Evolutionary conservation across 202 grass and related monocot species (phyloP).

Genomic region (Digitaria exilis): DNA sequence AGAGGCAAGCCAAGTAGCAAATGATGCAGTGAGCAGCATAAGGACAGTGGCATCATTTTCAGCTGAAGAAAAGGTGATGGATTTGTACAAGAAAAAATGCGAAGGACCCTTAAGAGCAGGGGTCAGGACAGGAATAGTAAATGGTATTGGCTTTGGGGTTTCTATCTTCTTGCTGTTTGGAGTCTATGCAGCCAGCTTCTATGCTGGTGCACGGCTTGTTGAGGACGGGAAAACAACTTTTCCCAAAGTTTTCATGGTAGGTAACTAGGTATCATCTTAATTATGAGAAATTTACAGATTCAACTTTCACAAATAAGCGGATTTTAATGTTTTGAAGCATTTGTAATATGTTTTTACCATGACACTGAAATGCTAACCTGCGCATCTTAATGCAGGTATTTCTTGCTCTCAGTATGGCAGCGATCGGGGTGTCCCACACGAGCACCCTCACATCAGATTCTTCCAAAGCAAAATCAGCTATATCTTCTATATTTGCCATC

Average conservation of each 20-base stretch:
- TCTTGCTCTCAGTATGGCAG: constrained; percentile 92
- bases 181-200: constrained; percentile 75
- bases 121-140: constrained; percentile 73
- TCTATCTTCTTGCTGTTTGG: constrained; percentile 73
- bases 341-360: not conserved
- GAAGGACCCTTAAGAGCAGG: constrained; percentile 67
- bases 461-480: constrained; percentile 72
- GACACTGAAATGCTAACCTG: not conserved
- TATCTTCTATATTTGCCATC: constrained; percentile 83
- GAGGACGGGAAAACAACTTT: constrained; percentile 64
- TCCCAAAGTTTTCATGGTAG: constrained; percentile 84
- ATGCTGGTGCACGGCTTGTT: constrained; percentile 78
- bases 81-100: constrained; percentile 80
- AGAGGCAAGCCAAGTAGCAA: constrained; percentile 91
- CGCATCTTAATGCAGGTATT: constrained; percentile 65
- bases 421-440: constrained; percentile 85
- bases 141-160: constrained; percentile 68
- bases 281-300: not conserved
- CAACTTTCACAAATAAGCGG: not conserved
- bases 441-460: constrained; percentile 90
- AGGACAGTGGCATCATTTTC: constrained; percentile 93
- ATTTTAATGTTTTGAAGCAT: not conserved
- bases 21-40: constrained; percentile 83
- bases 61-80: constrained; percentile 81
- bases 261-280: constrained; percentile 38